Percentiles rank a stretch among this genome's conserved stretches.
phyloP scores from a whole-genome alignment of 495 filamentous ascomycete genomes.

The Penicillium egyptiacum region DNA sequence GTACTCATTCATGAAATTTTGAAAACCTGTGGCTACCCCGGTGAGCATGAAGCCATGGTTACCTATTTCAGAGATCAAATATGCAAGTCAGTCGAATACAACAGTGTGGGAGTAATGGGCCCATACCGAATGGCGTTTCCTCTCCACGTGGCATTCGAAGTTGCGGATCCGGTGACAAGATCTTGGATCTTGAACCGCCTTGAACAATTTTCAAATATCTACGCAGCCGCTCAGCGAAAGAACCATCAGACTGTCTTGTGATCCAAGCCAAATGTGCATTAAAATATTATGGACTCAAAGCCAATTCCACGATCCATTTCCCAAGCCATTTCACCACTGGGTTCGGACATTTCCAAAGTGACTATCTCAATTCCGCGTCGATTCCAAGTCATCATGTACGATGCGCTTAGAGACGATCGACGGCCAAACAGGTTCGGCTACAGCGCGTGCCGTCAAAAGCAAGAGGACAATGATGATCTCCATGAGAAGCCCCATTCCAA shows the following conservation, averaged over 20 bases:
- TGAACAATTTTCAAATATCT: conserved; percentile 29
- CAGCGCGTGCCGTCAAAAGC: conserved; percentile 26
- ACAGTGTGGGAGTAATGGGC: conserved; percentile 29
- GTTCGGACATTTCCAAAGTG: background rate
- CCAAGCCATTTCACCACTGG: background rate
- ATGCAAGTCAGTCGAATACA: conserved; percentile 39
- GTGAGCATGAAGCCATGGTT: conserved; percentile 30
- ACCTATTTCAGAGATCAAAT: conserved; percentile 36
- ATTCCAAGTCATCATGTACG: conserved; percentile 9
- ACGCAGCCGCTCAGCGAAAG: conserved; percentile 28
- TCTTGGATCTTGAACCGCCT: conserved; percentile 31
- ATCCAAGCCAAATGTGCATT: conserved; percentile 1
- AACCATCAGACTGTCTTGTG: conserved; percentile 16
- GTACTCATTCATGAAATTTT: conserved; percentile 34
- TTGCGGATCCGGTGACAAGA: conserved; percentile 29
- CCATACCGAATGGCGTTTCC: conserved; percentile 37
- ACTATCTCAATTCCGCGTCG: conserved; percentile 7
- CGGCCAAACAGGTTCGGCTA: conserved; percentile 26
- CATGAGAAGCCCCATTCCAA: conserved; percentile 36
- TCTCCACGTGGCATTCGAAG: conserved; percentile 33
- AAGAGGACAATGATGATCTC: conserved; percentile 28
- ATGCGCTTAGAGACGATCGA: conserved; percentile 4
- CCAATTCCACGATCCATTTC: background rate
- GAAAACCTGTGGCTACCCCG: conserved; percentile 27
- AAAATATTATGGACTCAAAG: background rate